These are phyloP conservation scores for Neurospora sp. DNA, from an alignment of 495 filamentous ascomycete species.

Conservation along the genomic window DNA sequence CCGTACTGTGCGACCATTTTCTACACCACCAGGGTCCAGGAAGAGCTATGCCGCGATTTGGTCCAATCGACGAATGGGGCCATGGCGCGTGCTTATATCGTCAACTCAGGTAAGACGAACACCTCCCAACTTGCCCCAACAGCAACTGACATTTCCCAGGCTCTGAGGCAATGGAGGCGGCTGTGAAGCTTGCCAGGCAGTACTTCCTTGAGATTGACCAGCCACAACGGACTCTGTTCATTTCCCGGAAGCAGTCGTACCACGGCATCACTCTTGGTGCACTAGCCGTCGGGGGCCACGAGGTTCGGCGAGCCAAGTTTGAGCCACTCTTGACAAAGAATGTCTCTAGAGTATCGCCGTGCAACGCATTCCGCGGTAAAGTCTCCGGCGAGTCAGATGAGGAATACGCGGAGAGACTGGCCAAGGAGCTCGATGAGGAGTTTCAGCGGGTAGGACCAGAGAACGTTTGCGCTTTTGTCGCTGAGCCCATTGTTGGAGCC, in stretches of 20 bases:
- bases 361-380: conserved; percentile 38
- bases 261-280: conserved; percentile 67
- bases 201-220: conserved; percentile 48
- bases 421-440: conserved; percentile 59
- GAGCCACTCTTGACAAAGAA: conserved; percentile 54
- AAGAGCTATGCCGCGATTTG: conserved; percentile 32
- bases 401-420: conserved; percentile 43
- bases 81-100: conserved; percentile 39
- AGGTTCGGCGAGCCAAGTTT: conserved; percentile 52
- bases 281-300: conserved; percentile 53
- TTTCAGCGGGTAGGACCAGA: conserved; percentile 62
- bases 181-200: conserved; percentile 57
- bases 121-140: conserved; percentile 8
- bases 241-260: conserved; percentile 60
- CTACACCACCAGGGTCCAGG: conserved; percentile 30
- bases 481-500: conserved; percentile 56
- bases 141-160: conserved; percentile 27
- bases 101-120: conserved; percentile 48
- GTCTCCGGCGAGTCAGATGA: conserved; percentile 21
- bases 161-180: conserved; percentile 31
- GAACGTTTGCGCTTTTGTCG: conserved; percentile 67
- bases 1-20: conserved; percentile 37
- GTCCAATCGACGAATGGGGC: conserved; percentile 35
- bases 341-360: conserved; percentile 57
- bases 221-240: conserved; percentile 43